Percentiles rank a stretch among this genome's conserved stretches.
phyloP scores from a whole-genome alignment of 805 yeast species.

The Henningerozyma blattae region DNA sequence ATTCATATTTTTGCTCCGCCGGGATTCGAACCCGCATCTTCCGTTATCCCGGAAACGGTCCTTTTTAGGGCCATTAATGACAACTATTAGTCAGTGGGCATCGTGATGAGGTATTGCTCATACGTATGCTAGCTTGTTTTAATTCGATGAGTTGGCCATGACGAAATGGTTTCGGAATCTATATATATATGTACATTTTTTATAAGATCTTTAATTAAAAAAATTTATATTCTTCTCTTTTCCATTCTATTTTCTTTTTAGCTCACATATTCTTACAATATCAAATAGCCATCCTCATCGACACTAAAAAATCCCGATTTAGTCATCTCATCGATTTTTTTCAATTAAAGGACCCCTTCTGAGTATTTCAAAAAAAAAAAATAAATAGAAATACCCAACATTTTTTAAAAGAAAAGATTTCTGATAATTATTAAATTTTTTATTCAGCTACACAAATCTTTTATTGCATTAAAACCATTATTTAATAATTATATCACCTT shows the following conservation, averaged over 20 bases:
- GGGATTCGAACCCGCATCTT: neutral
- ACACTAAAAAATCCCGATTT: too few relatives aligned
- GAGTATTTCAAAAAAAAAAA: neutral
- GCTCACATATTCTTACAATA: too few relatives aligned
- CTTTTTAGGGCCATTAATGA: neutral
- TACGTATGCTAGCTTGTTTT: neutral
- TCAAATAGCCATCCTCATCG: too few relatives aligned
- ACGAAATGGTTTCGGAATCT: too few relatives aligned
- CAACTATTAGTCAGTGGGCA: neutral
- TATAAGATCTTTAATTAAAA: too few relatives aligned
- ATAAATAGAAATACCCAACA: neutral
- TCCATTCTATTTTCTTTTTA: too few relatives aligned
- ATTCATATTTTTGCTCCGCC: neutral
- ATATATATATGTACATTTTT: too few relatives aligned
- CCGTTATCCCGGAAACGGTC: neutral
- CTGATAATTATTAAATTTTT: neutral
- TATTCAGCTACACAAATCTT: neutral
- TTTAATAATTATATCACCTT: too few relatives aligned
- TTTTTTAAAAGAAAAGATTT: neutral
- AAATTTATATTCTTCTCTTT: too few relatives aligned
- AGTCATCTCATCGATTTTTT: neutral
- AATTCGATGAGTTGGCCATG: neutral
- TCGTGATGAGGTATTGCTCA: neutral
- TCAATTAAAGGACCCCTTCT: neutral
- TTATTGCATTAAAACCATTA: neutral